Evolutionary conservation across 2,329 filamentous ascomycete species (phyloP), one percentile per base, ranked within the genome.

Genomic region (Cucurbitaria berberidis): DNA sequence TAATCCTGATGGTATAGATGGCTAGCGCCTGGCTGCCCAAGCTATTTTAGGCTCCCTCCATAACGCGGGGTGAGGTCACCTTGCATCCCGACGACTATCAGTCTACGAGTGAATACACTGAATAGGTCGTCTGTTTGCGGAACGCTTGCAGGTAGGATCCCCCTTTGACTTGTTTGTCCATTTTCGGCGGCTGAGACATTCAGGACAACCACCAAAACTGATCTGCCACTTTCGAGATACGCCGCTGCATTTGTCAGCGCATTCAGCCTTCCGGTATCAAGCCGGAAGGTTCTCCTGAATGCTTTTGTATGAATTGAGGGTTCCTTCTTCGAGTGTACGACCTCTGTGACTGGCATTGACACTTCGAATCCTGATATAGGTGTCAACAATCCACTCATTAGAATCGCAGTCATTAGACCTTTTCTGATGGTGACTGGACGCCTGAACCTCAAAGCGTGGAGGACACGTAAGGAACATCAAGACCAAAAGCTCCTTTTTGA

Each of bases 161-260:
- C 6, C 21, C 34, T 42, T 39, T 15, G 19, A 18, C 24, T 16
- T n/a, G 11, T 39, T 4, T 49, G n/a, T 30, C n/a, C 1, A n/a
- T 45, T 32, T 32, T 45, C 24, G 15, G 19, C 39, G 19, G 41
- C 18, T 51, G 41, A 45, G 34, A 51, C 41, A 24, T 5, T 11
- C 15, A 18, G 27, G n/a, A 15, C n/a, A 18, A 21, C 7, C 15
- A 40, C 22, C 35, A 24, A 26, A 44, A 16, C 19, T n/a, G 18
- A 27, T 8, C 39, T 42, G 35, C 22, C 16, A 24, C 30, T 48
- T 27, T 45, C 40, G 40, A 15, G 9, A 30, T 30, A 13, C 44
- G 30, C 46, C 10, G 38, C 21, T 22, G 38, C 19, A 15, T 5
- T 38, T 11, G 18, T 5, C 39, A 24, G 38, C n/a, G 34, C 34